Base-by-base conservation (phyloP, 2,329 filamentous ascomycete genomes). In the Neodidymelliopsis sp. region DNA sequence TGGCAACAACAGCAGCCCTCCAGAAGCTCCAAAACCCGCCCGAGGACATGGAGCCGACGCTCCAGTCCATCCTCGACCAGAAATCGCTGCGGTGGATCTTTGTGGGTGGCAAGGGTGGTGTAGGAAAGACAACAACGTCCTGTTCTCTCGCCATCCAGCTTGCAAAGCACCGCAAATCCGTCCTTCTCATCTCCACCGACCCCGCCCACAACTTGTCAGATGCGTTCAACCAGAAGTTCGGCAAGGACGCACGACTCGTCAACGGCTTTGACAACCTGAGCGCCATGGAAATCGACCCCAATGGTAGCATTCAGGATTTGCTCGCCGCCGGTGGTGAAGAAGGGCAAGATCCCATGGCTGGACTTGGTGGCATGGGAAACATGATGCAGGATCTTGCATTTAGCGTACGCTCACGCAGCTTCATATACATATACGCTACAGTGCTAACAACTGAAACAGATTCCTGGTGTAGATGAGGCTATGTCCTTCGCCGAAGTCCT, bases 351-450 rank as follows among this genome's bases (percentile, higher is more conserved):
- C 85, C 85, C 29, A 85, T 90, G 78, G 83, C 82, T 39, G 87
- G 86, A 8, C 65, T 86, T 53, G 69, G 81, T 12, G 85, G 84
- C 3, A 86, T 97, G 78, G 92, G 93, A 19, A 89, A 88, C 63
- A 97, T 97, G 92, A 96, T 97, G 89, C 94, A 99, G 77, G 94
- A 99, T 75, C 81, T 99, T 60, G 94, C 94, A 0, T 97, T 97
- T 75, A 92, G 90, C 60, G 91, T 96, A 77, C 54, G 87, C 77
- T 28, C 9, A 29, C 10, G 13, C 4, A 7, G 4, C 18, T n/a
- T 9, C 8, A 4, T 3, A 4, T 22, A 19, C 36, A 5, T 4
- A 33, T 11, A 18, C 6, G 19, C 3, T 15, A 15, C 2, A 20
- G 6, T 13, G 22, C 45, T 56, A 31, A 60, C 15, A 30, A 23